Percentiles rank a stretch among this genome's conserved stretches.
Conservation (phyloP, 192 early-diverging fungal species). For the Podila horticola region DNA sequence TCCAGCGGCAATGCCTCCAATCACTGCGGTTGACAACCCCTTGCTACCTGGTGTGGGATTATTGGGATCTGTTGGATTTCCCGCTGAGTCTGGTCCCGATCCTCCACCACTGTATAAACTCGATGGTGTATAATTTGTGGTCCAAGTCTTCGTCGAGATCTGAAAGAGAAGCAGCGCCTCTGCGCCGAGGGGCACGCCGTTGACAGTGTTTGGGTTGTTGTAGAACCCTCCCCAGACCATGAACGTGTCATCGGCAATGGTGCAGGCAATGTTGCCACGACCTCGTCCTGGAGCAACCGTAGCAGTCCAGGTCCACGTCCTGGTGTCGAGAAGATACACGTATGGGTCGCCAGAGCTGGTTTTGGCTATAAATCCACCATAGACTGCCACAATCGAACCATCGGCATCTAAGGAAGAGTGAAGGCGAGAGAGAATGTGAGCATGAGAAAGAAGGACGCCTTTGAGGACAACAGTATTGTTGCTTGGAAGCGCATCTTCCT, state of each 20-base stretch:
- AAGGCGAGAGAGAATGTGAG: background rate
- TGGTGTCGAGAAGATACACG: conserved; percentile 27
- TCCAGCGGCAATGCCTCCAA: conserved; percentile 12
- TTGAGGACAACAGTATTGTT: background rate
- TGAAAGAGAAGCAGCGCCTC: conserved; percentile 28
- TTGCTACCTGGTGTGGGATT: too few relatives aligned
- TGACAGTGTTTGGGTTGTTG: conserved; percentile 7
- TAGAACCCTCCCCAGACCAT: conserved; percentile 43
- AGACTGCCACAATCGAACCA: conserved; percentile 27
- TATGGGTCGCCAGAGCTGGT: conserved; percentile 11
- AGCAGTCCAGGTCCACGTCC: conserved; percentile 33
- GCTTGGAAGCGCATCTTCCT: too few relatives aligned
- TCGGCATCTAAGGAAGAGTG: conserved; percentile 6
- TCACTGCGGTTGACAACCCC: conserved; percentile 5
- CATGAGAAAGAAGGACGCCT: background rate
- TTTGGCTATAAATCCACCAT: conserved; percentile 25
- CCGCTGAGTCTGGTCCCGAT: background rate
- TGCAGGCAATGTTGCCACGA: conserved; percentile 28
- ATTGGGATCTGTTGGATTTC: background rate
- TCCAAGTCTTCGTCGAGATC: conserved; percentile 6
- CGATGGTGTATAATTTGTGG: conserved; percentile 32
- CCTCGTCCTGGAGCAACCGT: conserved; percentile 4
- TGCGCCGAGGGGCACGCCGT: conserved; percentile 8
- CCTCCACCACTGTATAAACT: background rate
- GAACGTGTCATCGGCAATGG: conserved; percentile 29